Conservation (phyloP, 768 basidiomycete species). For the Hortiboletus flavorubellus region DNA sequence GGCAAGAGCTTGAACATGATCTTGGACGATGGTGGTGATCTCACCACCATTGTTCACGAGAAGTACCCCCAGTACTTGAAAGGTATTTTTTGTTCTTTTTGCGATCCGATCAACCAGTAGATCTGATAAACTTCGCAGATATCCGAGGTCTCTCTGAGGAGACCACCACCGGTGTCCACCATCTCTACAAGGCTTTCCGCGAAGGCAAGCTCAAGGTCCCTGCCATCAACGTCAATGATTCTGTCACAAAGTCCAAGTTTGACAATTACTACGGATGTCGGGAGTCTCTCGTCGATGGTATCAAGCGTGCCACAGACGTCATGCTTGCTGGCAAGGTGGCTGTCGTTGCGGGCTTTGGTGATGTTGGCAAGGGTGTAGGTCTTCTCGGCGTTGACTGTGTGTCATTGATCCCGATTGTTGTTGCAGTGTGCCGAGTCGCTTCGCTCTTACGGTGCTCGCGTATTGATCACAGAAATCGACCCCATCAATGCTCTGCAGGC, state of each 20-base stretch:
- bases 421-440: conserved; percentile 94
- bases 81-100: conserved; percentile 38
- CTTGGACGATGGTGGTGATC: conserved; percentile 97
- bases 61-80: conserved; percentile 89
- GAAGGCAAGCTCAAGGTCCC: conserved; percentile 95
- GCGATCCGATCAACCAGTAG: neutral
- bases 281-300: conserved; percentile 98
- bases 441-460: conserved; percentile 95
- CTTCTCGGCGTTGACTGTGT: neutral
- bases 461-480: conserved; percentile 96
- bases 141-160: conserved; percentile 97
- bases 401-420: neutral
- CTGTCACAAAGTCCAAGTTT: conserved; percentile 99
- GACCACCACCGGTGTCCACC: conserved; percentile 99
- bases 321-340: conserved; percentile 99
- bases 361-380: conserved; percentile 98
- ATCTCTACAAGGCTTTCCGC: conserved; percentile 96
- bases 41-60: conserved; percentile 92
- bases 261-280: conserved; percentile 99
- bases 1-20: conserved; percentile 95
- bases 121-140: conserved; percentile 39
- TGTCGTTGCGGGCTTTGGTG: conserved; percentile 97
- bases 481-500: conserved; percentile 99
- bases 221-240: conserved; percentile 99
- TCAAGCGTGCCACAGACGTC: conserved; percentile 99